Conservation (phyloP, 257 asterid genomes). For the Euphrasia confusa region DNA sequence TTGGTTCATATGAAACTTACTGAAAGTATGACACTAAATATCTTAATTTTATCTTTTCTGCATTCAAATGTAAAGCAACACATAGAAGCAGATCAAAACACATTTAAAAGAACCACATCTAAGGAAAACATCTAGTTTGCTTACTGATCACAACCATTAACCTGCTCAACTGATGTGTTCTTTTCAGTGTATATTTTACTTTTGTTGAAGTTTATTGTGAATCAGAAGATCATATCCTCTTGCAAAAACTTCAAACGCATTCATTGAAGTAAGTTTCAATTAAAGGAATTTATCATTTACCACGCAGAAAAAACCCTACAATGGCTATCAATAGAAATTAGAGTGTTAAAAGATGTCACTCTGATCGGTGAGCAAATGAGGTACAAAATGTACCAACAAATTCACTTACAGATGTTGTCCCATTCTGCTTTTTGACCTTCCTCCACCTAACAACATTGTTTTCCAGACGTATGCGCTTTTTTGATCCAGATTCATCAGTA, state of each 20-base stretch:
- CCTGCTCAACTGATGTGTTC: background rate
- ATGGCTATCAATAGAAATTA: too few species aligned
- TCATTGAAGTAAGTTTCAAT: background rate
- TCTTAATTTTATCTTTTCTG: too few species aligned
- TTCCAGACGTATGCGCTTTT: constrained; percentile 80
- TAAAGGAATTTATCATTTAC: background rate
- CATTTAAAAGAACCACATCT: background rate
- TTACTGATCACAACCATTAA: background rate
- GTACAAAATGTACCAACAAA: constrained; percentile 7
- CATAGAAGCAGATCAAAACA: background rate
- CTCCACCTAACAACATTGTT: constrained; percentile 98
- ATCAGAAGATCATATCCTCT: background rate
- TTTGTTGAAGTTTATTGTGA: too few species aligned
- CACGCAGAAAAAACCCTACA: background rate
- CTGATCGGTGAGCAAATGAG: constrained; percentile 1
- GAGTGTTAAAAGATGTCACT: constrained; percentile 8
- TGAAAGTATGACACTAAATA: too few species aligned
- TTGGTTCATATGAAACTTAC: background rate
- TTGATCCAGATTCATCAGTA: constrained; percentile 91
- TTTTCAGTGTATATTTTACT: background rate
- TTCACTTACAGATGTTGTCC: constrained; percentile 70
- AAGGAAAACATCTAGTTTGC: background rate
- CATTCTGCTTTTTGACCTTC: constrained; percentile 68
- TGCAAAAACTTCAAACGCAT: background rate
- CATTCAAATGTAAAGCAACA: background rate